Evolutionary conservation across 768 basidiomycete species (phyloP).

Genomic region (Cyclocybe aegerita): DNA sequence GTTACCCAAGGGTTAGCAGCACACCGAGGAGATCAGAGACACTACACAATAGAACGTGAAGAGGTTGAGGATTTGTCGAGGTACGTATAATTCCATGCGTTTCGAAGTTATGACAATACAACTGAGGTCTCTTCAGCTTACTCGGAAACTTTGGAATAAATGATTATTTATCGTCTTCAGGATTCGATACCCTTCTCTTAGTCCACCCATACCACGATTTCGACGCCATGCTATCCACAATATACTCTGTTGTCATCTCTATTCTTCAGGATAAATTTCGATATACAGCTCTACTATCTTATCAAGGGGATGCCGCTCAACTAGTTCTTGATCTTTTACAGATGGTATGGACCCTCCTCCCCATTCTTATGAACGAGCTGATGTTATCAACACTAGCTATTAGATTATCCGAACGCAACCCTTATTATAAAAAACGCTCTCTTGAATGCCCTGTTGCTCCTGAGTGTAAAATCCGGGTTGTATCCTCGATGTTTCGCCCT

Average conservation of each 20-base stretch:
- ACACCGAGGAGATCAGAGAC: no score
- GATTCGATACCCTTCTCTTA: not conserved
- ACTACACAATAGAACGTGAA: no score
- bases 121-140: no score
- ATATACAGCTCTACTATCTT: constrained; percentile 6
- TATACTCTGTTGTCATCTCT: constrained; percentile 8
- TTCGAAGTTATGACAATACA: no score
- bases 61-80: no score
- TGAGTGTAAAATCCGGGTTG: constrained; percentile 23
- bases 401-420: constrained; percentile 17
- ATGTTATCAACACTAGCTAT: constrained; percentile 1
- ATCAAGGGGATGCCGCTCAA: constrained; percentile 9
- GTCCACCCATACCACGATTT: constrained; percentile 3
- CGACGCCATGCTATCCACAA: constrained; percentile 3
- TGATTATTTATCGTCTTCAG: no score
- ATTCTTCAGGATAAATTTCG: constrained; percentile 6
- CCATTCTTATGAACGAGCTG: not conserved
- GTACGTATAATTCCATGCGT: no score
- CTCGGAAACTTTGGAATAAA: no score
- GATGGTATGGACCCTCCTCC: constrained; percentile 13
- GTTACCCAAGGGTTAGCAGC: no score
- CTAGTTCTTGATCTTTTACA: constrained; percentile 24
- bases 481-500: constrained; percentile 26
- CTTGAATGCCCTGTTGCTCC: constrained; percentile 18
- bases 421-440: constrained; percentile 13